Conservation (phyloP, 1,139 yeast genomes). For the Hemisphaericaspora lyxosophila region DNA sequence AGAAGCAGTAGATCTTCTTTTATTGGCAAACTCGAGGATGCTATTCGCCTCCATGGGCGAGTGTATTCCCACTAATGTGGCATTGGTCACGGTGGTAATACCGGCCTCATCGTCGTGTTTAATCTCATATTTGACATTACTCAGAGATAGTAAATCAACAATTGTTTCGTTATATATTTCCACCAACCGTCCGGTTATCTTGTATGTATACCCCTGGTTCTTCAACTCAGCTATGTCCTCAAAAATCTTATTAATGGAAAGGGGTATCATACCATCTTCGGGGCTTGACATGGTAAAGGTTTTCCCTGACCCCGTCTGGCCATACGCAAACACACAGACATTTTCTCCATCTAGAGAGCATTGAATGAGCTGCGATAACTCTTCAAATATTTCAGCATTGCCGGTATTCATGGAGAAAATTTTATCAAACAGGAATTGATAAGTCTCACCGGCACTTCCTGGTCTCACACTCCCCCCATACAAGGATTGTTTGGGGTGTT, state of each 20-base stretch:
- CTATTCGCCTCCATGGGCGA: conserved; percentile 51
- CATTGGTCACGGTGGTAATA: conserved; percentile 60
- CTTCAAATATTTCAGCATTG: conserved; percentile 73
- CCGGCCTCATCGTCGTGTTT: conserved; percentile 61
- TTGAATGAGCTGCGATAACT: conserved; percentile 83
- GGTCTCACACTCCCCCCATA: background rate
- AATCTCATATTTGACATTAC: conserved; percentile 57
- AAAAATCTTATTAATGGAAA: conserved; percentile 73
- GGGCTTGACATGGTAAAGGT: conserved; percentile 84
- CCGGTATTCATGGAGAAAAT: conserved; percentile 58
- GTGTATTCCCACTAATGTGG: conserved; percentile 50
- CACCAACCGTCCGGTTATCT: conserved; percentile 71
- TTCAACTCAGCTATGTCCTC: conserved; percentile 51
- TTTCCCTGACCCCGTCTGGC: conserved; percentile 97
- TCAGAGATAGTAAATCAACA: conserved; percentile 55
- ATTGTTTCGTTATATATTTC: conserved; percentile 88
- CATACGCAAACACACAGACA: conserved; percentile 94
- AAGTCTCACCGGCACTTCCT: conserved; percentile 15
- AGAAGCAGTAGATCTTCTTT: conserved; percentile 74
- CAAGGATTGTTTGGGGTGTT: conserved; percentile 15
- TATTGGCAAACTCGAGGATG: conserved; percentile 55
- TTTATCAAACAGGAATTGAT: conserved; percentile 71
- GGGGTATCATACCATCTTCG: conserved; percentile 77
- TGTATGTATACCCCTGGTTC: conserved; percentile 65
- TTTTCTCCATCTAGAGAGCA: conserved; percentile 89